Evolutionary conservation across 768 basidiomycete species (phyloP).

Genomic region (Leucogyrophana mollusca): DNA sequence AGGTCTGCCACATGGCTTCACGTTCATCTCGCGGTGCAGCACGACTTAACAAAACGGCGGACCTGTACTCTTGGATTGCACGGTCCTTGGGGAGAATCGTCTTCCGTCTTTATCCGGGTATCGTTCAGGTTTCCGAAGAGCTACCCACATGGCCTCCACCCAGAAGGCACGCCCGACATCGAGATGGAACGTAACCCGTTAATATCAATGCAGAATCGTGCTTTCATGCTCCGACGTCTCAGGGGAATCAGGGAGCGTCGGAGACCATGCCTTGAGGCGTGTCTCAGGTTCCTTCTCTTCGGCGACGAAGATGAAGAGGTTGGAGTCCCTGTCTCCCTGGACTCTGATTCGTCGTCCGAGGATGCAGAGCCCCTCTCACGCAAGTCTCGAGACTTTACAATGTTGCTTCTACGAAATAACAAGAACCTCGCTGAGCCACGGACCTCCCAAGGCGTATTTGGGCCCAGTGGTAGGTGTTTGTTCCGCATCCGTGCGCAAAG

Average conservation of each 20-base stretch:
- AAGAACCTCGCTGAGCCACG: slow-evolving; percentile 84
- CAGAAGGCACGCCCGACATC: slow-evolving; percentile 67
- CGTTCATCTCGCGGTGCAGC: slow-evolving; percentile 34
- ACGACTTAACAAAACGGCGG: slow-evolving; percentile 68
- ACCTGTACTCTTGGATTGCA: slow-evolving; percentile 84
- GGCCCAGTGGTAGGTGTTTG: slow-evolving; percentile 68
- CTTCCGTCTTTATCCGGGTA: slow-evolving; percentile 82
- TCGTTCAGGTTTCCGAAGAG: slow-evolving; percentile 86
- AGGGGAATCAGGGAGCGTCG: slow-evolving; percentile 66
- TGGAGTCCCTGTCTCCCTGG: slow-evolving; percentile 36
- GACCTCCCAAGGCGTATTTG: slow-evolving; percentile 86
- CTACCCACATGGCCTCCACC: slow-evolving; percentile 66
- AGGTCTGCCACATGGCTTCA: slow-evolving; percentile 4
- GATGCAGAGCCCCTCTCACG: slow-evolving; percentile 45
- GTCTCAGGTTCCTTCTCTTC: slow-evolving; percentile 79
- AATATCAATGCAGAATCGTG: slow-evolving; percentile 74
- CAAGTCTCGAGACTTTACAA: slow-evolving; percentile 49
- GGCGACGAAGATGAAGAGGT: slow-evolving; percentile 56
- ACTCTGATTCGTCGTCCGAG: slow-evolving; percentile 67
- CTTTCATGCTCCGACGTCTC: slow-evolving; percentile 76
- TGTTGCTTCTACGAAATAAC: slow-evolving; percentile 56
- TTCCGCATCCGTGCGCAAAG: background rate
- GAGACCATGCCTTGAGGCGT: slow-evolving; percentile 84
- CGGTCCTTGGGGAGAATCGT: slow-evolving; percentile 88
- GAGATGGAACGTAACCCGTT: slow-evolving; percentile 83